Base-by-base conservation (phyloP, 2,329 filamentous ascomycete genomes). In the Ophiostoma montium region DNA sequence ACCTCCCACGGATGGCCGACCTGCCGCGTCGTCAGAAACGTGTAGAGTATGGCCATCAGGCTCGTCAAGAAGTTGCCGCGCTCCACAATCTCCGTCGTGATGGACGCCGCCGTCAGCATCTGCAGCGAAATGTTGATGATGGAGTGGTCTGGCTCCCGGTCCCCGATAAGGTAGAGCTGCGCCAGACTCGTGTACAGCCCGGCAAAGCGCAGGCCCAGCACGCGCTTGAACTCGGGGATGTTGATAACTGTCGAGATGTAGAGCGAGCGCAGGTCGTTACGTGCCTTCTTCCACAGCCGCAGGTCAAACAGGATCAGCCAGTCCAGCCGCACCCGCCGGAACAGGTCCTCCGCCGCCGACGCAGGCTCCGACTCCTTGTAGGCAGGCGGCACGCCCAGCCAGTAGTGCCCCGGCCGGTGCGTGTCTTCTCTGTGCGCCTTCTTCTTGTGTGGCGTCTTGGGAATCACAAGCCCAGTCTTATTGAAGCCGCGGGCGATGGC, bases 111-210 rank as follows among this genome's bases (percentile, higher is more conserved):
- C 0, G 92, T 98, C 54, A 98, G 71, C 78, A 98, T 94, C 62
- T 98, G 92, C 30, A 96, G 70, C 5, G 90, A 96, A 35, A 98
- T 77, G 61, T 95, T 95, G 70, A 98, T 95, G 61, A 98, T 96
- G 11, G 90, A 96, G 64, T 96, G 90, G 60, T 98, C 92, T 2
- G 92, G 92, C 63, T 98, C 92, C 55, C 92, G 76, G 61, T 98
- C 92, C 13, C 90, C 90, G 55, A 98, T 92, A 30, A 98, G 76
- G 62, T 96, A 98, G 3, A 98, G 71, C 62, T 98, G 90, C 5
- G 92, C 89, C 44, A 98, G 69, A 2, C 85, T 86, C 2, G 92
- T 96, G 65, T 98, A 98, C 3, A 98, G 72, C 1, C 88, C 90
- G 48, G 94, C 87, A 62, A 98, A 94, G n/a, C 92, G 80, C 39